Evolutionary conservation across 2,329 filamentous ascomycete species (phyloP).

Genomic region (Graphilbum fragrans): DNA sequence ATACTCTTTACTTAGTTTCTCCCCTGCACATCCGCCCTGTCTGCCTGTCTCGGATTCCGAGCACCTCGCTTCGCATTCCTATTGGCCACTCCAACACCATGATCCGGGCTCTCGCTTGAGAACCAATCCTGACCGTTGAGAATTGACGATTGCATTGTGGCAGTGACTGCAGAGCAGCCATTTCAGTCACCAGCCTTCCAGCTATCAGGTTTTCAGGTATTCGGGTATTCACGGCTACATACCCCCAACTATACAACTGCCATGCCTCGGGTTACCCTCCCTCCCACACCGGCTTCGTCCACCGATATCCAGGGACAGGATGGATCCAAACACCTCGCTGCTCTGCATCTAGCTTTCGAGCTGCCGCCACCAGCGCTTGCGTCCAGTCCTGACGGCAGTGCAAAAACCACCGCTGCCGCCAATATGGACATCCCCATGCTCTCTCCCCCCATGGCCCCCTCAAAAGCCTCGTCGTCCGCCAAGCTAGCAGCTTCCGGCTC

Average conservation of each 20-base stretch:
- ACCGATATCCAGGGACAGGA: conserved; percentile 68
- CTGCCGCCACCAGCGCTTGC: conserved; percentile 64
- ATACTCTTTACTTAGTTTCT: background rate
- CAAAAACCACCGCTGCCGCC: conserved; percentile 14
- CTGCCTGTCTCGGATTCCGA: background rate
- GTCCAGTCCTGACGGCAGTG: conserved; percentile 22
- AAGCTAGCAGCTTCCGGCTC: background rate
- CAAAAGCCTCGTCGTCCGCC: background rate
- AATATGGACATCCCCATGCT: conserved; percentile 15
- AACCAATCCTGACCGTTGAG: too few relatives aligned
- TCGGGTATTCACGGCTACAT: too few relatives aligned
- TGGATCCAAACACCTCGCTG: conserved; percentile 44
- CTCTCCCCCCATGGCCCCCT: conserved; percentile 14
- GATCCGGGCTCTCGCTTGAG: too few relatives aligned
- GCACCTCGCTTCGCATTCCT: background rate
- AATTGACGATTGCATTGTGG: too few relatives aligned
- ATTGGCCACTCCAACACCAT: too few relatives aligned
- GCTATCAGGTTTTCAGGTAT: too few relatives aligned
- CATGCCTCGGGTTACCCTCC: conserved; percentile 56
- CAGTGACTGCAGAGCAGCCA: too few relatives aligned
- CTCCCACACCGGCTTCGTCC: conserved; percentile 68
- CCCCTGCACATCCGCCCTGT: background rate
- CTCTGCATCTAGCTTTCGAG: conserved; percentile 58
- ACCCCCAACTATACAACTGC: too few relatives aligned
- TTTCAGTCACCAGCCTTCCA: too few relatives aligned